phyloP scores from a whole-genome alignment of 768 basidiomycete genomes.

The Tylopilus vinaceipallidus region DNA sequence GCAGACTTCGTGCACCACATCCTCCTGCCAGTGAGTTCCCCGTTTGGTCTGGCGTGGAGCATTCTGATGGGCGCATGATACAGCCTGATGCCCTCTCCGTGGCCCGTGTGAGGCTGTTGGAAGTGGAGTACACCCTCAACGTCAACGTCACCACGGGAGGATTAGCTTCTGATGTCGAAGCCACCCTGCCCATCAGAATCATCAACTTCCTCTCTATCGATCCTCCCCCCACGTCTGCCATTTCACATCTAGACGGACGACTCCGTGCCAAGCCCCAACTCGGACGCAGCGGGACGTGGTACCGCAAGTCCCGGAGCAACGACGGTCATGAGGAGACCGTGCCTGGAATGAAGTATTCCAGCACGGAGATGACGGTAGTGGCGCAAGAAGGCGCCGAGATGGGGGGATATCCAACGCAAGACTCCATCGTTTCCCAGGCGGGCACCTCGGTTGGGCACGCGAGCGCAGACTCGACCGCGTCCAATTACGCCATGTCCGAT shows the following conservation, averaged over 20 bases:
- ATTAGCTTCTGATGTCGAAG: constrained; percentile 60
- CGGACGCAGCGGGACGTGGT: constrained; percentile 28
- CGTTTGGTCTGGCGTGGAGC: not conserved
- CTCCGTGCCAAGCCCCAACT: constrained; percentile 25
- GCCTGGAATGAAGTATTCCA: constrained; percentile 34
- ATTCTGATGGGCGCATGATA: constrained; percentile 7
- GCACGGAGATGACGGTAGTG: constrained; percentile 26
- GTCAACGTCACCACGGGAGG: constrained; percentile 61
- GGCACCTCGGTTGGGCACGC: constrained; percentile 4
- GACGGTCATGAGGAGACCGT: constrained; percentile 23
- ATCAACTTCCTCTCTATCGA: constrained; percentile 87
- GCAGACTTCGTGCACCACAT: constrained; percentile 68
- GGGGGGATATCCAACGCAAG: constrained; percentile 1
- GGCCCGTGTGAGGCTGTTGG: constrained; percentile 63
- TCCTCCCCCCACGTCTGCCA: constrained; percentile 54
- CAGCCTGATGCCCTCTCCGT: constrained; percentile 76
- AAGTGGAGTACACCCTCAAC: constrained; percentile 72
- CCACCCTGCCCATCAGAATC: constrained; percentile 71
- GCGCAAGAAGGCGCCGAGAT: constrained; percentile 20
- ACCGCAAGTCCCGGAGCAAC: constrained; percentile 28
- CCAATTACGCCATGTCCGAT: constrained; percentile 29
- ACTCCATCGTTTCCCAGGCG: constrained; percentile 6
- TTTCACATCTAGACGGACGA: constrained; percentile 19
- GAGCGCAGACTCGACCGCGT: constrained; percentile 22
- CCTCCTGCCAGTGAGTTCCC: constrained; percentile 63